Base-by-base conservation (phyloP, 106 monocot species). In the Dendrobium nobile region DNA sequence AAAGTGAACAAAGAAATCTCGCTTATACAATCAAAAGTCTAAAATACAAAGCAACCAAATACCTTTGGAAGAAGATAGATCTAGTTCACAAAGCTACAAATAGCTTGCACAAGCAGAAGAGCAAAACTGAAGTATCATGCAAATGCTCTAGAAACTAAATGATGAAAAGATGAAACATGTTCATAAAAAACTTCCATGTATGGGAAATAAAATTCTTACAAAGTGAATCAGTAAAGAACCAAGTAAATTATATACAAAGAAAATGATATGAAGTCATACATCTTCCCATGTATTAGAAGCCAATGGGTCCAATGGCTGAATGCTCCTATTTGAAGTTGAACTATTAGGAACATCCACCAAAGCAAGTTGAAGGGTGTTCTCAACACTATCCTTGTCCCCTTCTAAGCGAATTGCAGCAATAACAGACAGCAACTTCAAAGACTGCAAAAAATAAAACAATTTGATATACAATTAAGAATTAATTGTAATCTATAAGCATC, bases 221-320 rank as follows among this genome's bases (percentile, higher is more conserved):
- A 10, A 54, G 16, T 37, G 54, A 54, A 54, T 54, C 9, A 54
- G 3, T 54, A 10, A 54, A 54, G 16, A 10, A 54, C 9, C 9
- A 54, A 54, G 54, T 54, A n/a, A 65, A 24, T 20, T 20, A 15
- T 8, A 65, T 6, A 65, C 9, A 65, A 65, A 18, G 6, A 65
- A 24, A 17, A 24, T 10, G 18, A 1, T 54, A 65, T 20, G 22
- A 37, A 37, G 18, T n/a, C 70, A 82, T 70, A 95, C 96, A 90
- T 82, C 85, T 78, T 94, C 93, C 96, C 96, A 97, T 22, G 90
- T 84, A 84, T 90, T 94, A 20, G 96, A 97, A 81, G 89, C 96
- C 54, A 97, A 87, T 47, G 89, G 90, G 78, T 97, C 96, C 58
- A 86, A 67, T 72, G 88, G 84, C 56, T 83, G 84, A 5, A 89